These are phyloP conservation scores for Phialemoniopsis sp. DNA, from an alignment of 2,329 filamentous ascomycete species.

Conservation along the genomic window DNA sequence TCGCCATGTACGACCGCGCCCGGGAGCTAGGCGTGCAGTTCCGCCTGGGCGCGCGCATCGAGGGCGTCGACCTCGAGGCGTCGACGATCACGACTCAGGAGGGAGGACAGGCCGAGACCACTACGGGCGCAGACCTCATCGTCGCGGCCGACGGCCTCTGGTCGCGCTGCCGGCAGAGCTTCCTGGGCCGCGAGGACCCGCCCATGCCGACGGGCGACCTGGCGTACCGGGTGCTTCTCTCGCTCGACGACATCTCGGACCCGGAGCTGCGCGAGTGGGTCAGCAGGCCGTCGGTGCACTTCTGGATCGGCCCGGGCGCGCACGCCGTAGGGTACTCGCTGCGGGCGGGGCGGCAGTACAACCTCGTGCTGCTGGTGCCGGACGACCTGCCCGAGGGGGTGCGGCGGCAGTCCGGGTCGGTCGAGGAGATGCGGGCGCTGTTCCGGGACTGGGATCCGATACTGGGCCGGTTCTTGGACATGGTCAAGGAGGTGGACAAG, in stretches of 20 bases:
- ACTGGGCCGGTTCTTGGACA: not conserved
- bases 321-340: constrained; percentile 50
- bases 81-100: too few relatives aligned
- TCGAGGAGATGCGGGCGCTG: constrained; percentile 3
- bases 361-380: constrained; percentile 45
- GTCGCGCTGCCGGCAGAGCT: constrained; percentile 35
- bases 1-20: not conserved
- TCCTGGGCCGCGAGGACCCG: constrained; percentile 37
- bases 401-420: not conserved
- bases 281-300: constrained; percentile 42
- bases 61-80: constrained; percentile 2
- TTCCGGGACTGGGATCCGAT: constrained; percentile 10
- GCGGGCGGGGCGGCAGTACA: constrained; percentile 40
- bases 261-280: constrained; percentile 38
- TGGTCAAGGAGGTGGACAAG: not conserved
- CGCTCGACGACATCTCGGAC: constrained; percentile 39
- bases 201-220: constrained; percentile 45
- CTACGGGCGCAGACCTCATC: constrained; percentile 41
- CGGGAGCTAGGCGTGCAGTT: constrained; percentile 1
- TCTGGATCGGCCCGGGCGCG: constrained; percentile 46
- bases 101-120: too few relatives aligned
- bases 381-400: constrained; percentile 41
- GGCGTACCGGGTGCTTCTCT: constrained; percentile 42
- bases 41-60: constrained; percentile 6
- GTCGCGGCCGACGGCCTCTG: constrained; percentile 44